Evolutionary conservation across 75 land plant species (phyloP).

Genomic region (Pinus albicaulis): DNA sequence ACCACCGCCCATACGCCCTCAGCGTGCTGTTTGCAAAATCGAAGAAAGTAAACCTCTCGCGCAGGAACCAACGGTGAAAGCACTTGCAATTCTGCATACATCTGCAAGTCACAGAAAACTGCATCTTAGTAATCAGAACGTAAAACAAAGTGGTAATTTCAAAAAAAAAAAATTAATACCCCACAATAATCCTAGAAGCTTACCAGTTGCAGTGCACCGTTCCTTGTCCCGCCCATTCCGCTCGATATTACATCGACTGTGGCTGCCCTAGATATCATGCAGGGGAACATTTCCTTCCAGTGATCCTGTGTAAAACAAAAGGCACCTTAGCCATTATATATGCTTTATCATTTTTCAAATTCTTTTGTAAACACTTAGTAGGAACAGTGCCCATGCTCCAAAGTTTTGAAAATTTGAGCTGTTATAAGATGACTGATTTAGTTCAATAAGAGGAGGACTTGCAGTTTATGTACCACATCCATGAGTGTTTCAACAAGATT

Average conservation of each 20-base stretch:
- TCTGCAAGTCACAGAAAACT: slow-evolving; percentile 24
- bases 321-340: too few relatives aligned
- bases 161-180: neutral
- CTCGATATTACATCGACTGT: slow-evolving; percentile 65
- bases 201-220: slow-evolving; percentile 89
- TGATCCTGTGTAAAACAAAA: slow-evolving; percentile 32
- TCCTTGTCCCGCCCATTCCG: slow-evolving; percentile 64
- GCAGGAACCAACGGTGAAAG: slow-evolving; percentile 80
- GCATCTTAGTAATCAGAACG: neutral
- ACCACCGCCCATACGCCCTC: slow-evolving; percentile 89
- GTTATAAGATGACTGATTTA: neutral
- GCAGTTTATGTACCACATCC: slow-evolving; percentile 47
- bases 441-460: neutral
- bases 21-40: slow-evolving; percentile 89
- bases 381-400: neutral
- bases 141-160: neutral
- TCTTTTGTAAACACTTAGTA: too few relatives aligned
- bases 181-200: slow-evolving; percentile 1
- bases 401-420: neutral
- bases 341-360: too few relatives aligned
- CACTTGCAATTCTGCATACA: slow-evolving; percentile 80
- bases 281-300: slow-evolving; percentile 83
- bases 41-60: slow-evolving; percentile 64
- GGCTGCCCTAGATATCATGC: slow-evolving; percentile 63
- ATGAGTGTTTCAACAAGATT: slow-evolving; percentile 66